Evolutionary conservation across 2,329 filamentous ascomycete genomes (phyloP).

Genomic region (Xylariales sp.): DNA sequence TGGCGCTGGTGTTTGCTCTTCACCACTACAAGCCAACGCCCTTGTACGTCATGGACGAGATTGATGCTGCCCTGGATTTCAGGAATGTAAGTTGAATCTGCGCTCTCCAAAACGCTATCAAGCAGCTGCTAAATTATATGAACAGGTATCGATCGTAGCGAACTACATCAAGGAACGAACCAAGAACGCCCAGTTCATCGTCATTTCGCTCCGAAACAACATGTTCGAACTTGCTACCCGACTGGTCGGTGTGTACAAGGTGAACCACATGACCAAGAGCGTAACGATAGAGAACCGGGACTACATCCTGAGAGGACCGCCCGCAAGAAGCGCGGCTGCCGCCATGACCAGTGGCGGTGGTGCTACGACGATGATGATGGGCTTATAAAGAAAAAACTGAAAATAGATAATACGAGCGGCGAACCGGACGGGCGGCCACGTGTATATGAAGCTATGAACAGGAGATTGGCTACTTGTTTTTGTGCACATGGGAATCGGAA

Average conservation of each 20-base stretch:
- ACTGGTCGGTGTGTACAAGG: slow-evolving; percentile 97
- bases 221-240: slow-evolving; percentile 99
- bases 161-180: slow-evolving; percentile 99
- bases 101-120: background rate
- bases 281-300: slow-evolving; percentile 84
- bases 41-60: slow-evolving; percentile 99
- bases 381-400: no score
- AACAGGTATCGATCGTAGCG: slow-evolving; percentile 89
- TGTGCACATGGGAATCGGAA: no score
- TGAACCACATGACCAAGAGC: slow-evolving; percentile 97
- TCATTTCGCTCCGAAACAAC: slow-evolving; percentile 96
- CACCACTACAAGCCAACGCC: slow-evolving; percentile 98
- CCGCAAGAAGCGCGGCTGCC: slow-evolving; percentile 12
- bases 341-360: background rate
- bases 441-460: no score
- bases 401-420: no score
- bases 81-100: slow-evolving; percentile 69
- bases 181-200: slow-evolving; percentile 98
- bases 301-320: slow-evolving; percentile 48
- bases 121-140: background rate
- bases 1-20: slow-evolving; percentile 95
- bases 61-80: slow-evolving; percentile 96
- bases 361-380: slow-evolving; percentile 1
- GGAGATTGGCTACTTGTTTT: no score
- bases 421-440: no score